Conservation (phyloP, 2,329 filamentous ascomycete genomes). For the Colletotrichum endophyticum region DNA sequence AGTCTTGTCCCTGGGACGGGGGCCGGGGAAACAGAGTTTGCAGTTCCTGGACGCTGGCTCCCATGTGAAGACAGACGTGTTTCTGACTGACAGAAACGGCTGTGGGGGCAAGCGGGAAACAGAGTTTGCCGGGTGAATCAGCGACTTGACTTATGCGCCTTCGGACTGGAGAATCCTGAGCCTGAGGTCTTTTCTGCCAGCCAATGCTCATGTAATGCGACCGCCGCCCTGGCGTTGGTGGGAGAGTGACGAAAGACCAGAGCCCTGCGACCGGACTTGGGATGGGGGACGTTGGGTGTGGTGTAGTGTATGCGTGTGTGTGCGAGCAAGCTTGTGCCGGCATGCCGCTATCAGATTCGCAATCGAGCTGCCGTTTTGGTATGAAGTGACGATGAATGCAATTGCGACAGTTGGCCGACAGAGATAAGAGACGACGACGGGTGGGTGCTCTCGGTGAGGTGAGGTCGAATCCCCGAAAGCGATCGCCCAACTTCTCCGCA, state of each 20-base stretch:
- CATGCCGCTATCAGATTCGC: neutral
- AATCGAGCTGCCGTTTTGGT: neutral
- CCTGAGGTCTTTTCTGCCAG: neutral
- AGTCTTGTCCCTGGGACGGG: neutral
- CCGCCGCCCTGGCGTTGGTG: neutral
- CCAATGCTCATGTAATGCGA: neutral
- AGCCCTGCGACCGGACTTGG: constrained; percentile 5
- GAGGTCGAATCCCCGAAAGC: constrained; percentile 2
- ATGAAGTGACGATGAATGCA: neutral
- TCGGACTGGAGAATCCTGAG: neutral
- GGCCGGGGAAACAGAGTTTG: constrained; percentile 3
- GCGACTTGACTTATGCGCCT: constrained; percentile 15
- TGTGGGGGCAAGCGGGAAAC: constrained; percentile 4
- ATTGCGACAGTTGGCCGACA: neutral
- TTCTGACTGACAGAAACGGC: constrained; percentile 17
- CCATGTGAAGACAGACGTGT: constrained; percentile 16
- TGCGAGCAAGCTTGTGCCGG: neutral
- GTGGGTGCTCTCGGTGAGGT: neutral
- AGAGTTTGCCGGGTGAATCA: constrained; percentile 20
- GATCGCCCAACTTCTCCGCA: neutral
- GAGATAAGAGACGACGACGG: neutral
- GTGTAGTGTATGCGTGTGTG: neutral
- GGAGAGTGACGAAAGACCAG: neutral
- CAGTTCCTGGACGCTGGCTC: constrained; percentile 12
- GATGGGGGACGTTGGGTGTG: neutral